Evolutionary conservation across 2,329 filamentous ascomycete species (phyloP).

Genomic region (Fusarium sublunatum): DNA sequence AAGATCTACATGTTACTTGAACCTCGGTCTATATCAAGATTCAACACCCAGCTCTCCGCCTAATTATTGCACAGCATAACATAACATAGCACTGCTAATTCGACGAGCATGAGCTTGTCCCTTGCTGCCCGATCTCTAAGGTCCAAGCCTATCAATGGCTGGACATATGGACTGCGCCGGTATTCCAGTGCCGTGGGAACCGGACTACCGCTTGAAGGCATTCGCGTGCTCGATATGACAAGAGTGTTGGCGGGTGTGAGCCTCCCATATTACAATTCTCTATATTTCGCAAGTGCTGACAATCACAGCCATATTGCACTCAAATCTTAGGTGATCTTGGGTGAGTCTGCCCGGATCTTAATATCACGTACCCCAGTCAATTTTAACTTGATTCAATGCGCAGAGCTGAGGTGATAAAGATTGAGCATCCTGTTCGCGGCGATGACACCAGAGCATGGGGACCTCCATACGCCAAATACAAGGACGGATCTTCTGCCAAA

Average conservation of each 20-base stretch:
- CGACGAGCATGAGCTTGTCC: constrained; percentile 32
- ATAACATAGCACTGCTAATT: constrained; percentile 1
- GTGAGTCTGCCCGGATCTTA: constrained; percentile 62
- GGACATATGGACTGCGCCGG: constrained; percentile 40
- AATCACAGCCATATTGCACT: constrained; percentile 87
- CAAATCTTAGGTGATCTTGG: constrained; percentile 96
- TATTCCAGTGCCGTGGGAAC: constrained; percentile 47
- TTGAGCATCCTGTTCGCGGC: constrained; percentile 90
- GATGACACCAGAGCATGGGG: constrained; percentile 98
- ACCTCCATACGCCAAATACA: constrained; percentile 88
- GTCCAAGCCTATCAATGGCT: constrained; percentile 34
- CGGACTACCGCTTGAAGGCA: constrained; percentile 78
- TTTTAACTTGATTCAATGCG: constrained; percentile 22
- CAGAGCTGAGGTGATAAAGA: constrained; percentile 95
- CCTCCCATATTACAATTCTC: constrained; percentile 37
- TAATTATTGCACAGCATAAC: not conserved
- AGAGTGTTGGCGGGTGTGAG: constrained; percentile 92
- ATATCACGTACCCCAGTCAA: constrained; percentile 2
- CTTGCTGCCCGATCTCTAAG: constrained; percentile 34
- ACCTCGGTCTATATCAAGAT: not conserved
- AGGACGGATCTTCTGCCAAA: constrained; percentile 64
- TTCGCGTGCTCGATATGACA: constrained; percentile 95
- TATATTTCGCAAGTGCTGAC: constrained; percentile 21
- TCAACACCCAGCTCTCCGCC: not conserved
- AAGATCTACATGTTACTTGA: constrained; percentile 1